Base-by-base conservation (phyloP, 805 yeast species). In the Candida coquimbonensis region DNA sequence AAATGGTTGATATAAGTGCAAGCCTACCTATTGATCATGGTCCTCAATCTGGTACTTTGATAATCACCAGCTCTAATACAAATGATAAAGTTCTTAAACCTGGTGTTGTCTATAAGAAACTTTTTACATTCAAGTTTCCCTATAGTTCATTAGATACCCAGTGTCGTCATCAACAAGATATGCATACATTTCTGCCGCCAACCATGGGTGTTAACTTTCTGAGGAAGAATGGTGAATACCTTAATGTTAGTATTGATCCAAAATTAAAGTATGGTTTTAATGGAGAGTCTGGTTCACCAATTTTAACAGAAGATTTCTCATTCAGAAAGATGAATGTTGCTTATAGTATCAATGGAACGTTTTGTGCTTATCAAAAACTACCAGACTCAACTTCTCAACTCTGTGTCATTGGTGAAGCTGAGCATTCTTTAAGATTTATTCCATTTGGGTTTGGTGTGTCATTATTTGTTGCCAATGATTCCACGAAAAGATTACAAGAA, bases 1-100 rank as follows among this genome's bases (percentile, higher is more conserved):
- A 78, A 51, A 80, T 78, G 83, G 75, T 78, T 41, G 85, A 80
- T 54, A 53, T 79, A 39, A 72, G 75, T 56, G 84, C 84, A 2
- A 57, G 66, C 42, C 72, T 67, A 31, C 63, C 72, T 11, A 56
- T 50, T 7, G 85, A 78, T 56, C 83, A 79, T 53, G 74, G 75
- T 4, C 62, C 70, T 25, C 43, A 49, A n/a, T 51, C 78, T 39
- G 84, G 84, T 0, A 56, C 79, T 16, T 13, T 9, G 13, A 13
- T 9, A 29, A 3, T 11, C 6, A 11, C 14, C 2, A 2, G 7
- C 13, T 5, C 12, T 29, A 9, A 29, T 11, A 75, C 75, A 8
- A 63, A 71, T 50, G 71, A 69, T 44, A 59, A 83, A 51, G 60
- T 73, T 1, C 61, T 80, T 32, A 66, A 67, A 45, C 80, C 83